These are phyloP conservation scores for Kluyveromyces lactis DNA, from an alignment of 805 yeast species.

Conservation along the genomic window DNA sequence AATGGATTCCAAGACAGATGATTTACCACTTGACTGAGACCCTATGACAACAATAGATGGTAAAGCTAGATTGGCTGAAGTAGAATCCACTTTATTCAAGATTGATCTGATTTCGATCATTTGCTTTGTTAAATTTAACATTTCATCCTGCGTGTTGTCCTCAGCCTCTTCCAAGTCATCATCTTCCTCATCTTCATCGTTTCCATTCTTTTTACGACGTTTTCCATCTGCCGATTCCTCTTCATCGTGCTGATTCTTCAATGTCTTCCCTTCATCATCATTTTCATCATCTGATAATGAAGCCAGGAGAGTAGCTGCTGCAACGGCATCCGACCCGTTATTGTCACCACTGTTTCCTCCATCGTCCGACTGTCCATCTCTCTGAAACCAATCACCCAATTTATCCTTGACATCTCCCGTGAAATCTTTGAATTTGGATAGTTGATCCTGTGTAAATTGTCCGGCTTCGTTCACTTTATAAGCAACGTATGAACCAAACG, in stretches of 20 bases:
- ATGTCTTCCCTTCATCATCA: constrained; percentile 1
- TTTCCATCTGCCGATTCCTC: constrained; percentile 40
- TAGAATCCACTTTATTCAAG: constrained; percentile 63
- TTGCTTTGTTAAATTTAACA: constrained; percentile 82
- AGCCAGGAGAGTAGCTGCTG: constrained; percentile 28
- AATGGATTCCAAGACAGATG: constrained; percentile 89
- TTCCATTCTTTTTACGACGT: constrained; percentile 34
- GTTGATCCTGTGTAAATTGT: constrained; percentile 55
- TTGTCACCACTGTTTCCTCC: constrained; percentile 31
- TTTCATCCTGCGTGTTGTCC: constrained; percentile 63
- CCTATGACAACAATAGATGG: constrained; percentile 97
- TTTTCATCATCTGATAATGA: constrained; percentile 11
- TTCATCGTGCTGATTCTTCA: constrained; percentile 27
- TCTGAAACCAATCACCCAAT: constrained; percentile 20
- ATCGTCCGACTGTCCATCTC: constrained; percentile 11
- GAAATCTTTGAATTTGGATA: constrained; percentile 53
- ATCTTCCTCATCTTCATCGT: constrained; percentile 34
- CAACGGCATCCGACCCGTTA: constrained; percentile 43
- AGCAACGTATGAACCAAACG: constrained; percentile 88
- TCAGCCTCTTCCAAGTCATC: constrained; percentile 46
- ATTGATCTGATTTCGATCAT: constrained; percentile 93
- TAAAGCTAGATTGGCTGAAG: constrained; percentile 63
- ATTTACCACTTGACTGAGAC: constrained; percentile 94
- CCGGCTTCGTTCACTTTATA: constrained; percentile 89
- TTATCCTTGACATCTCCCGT: constrained; percentile 46